Evolutionary conservation across 129 eudicot species (phyloP), one percentile per base, ranked within the genome.

Genomic region (Helianthus tuberosus): DNA sequence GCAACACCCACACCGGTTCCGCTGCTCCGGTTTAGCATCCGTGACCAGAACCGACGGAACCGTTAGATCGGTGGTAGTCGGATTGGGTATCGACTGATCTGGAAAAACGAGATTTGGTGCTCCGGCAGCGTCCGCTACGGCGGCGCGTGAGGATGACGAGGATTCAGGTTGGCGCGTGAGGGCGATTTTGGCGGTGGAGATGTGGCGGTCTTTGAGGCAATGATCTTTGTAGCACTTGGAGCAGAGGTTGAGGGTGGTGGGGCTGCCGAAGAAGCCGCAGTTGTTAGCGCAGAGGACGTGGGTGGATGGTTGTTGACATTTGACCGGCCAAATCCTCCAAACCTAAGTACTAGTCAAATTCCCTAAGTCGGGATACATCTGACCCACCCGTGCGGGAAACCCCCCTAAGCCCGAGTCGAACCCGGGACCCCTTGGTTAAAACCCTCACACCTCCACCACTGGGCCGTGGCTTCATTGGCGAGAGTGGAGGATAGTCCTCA

Each of bases 191-290:
- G 71, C 76, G 11, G 69, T 71, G 9, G 77, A 38, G 7, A 66
- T 50, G n/a, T 78, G 81, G 1, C 7, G n/a, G 8, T 81, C 77
- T 46, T 82, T 77, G 12, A 68, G 54, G 68, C 67, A 70, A 27
- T 77, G 73, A 17, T 88, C 86, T 8, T 76, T 54, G 85, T 85
- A 88, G 73, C 94, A 88, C 75, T 88, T 80, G 43, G 94, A 88
- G 58, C 94, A 88, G 55, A 80, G 68, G 52, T 85, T 72, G 25
- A 61, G 76, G 15, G 89, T 88, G 10, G 90, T 77, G 3, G 94
- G 81, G 64, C 88, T 88, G 10, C 94, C 94, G 72, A 82, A 85
- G 53, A 88, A 88, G 11, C 94, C 94, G 77, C 94, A 88, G 52
- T 85, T 85, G 48, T 88, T 88, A 1, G 75, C 86, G 51, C 94